Evolutionary conservation across 2,329 filamentous ascomycete species (phyloP).

Genomic region (Pseudogymnoascus sp.): DNA sequence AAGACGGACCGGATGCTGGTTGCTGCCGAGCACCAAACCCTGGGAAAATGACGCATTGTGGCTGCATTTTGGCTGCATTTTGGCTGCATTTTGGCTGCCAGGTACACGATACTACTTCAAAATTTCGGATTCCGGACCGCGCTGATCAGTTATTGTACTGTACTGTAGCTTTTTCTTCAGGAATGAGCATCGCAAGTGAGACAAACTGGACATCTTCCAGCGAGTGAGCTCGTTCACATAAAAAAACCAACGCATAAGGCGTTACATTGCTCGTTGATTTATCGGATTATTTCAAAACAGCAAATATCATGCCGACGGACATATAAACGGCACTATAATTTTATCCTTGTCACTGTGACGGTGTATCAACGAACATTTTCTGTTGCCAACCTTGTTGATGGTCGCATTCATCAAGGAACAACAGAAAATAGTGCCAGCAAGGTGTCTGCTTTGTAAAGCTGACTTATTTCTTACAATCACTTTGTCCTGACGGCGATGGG

Average conservation of each 20-base stretch:
- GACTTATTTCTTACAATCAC: neutral
- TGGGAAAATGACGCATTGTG: neutral
- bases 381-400: neutral
- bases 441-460: neutral
- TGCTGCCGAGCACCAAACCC: neutral
- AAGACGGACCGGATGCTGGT: neutral
- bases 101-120: neutral
- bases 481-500: neutral
- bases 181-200: neutral
- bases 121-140: neutral
- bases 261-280: neutral
- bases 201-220: neutral
- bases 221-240: neutral
- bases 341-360: neutral
- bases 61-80: neutral
- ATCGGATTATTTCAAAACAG: neutral
- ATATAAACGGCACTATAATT: constrained; percentile 2
- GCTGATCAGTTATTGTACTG: neutral
- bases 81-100: neutral
- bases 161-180: neutral
- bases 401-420: neutral
- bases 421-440: neutral
- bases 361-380: neutral
- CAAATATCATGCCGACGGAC: neutral
- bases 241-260: neutral